Evolutionary conservation across 371 early-diverging fungal species (phyloP), one percentile per base, ranked within the genome.

Genomic region (Capillidium rhysosporum): DNA sequence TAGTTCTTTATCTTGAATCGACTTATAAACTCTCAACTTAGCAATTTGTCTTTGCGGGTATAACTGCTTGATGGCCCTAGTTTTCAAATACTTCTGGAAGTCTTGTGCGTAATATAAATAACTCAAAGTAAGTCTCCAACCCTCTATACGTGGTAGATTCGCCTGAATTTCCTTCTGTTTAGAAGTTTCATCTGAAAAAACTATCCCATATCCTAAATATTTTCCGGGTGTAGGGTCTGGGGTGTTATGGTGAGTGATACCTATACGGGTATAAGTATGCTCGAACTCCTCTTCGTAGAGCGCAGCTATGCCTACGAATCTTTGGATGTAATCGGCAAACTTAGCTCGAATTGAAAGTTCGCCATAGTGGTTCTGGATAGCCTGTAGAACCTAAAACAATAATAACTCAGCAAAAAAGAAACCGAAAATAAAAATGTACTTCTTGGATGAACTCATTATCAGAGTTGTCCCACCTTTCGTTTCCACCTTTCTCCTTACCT

Each of bases 291-390:
- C 71, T 60, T 91, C 91, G 57, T 84, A 87, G 0, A 81, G 60
- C 2, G 83, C 81, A n/a, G 85, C 80, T 29, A 90, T 63, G 24
- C 82, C 74, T 18, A 89, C 78, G 62, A 89, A 86, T 40, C 89
- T 76, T 26, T 76, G 72, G 7, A 94, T 74, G 57, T 90, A 89
- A 38, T 82, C 84, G 51, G 89, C 84, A 44, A 91, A 78, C 56
- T 84, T 86, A 46, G 86, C 80, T 1, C 95, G 78, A 39, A 94
- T 79, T 9, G 84, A 71, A 28, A 82, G 76, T 59, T 94, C 95
- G 16, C 83, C 80, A 52, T 84, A 82, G 60, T 92, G 90, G 5
- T 77, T 67, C 46, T 89, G 80, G 29, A 89, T 84, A 2, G 86
- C 79, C 24, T 63, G 62, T 61, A 86, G 61, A 14, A 88, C 70